Conservation (phyloP, 345 rosid species). For the Salix suchowensis region DNA sequence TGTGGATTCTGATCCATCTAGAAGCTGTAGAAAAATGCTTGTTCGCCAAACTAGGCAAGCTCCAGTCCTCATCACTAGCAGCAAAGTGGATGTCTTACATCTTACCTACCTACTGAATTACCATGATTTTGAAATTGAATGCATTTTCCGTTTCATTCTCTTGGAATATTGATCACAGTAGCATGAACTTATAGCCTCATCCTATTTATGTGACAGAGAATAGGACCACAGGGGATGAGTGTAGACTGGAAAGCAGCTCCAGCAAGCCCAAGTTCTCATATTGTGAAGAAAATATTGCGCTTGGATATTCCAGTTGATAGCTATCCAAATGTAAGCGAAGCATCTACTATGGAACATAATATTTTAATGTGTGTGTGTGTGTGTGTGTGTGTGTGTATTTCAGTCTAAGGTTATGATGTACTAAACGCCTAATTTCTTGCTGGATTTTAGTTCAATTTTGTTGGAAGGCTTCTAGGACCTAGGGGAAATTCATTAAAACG, state of each 20-base stretch:
- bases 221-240: slow-evolving; percentile 79
- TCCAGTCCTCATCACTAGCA: background rate
- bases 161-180: background rate
- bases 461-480: slow-evolving; percentile 91
- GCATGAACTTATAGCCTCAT: background rate
- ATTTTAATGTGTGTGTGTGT: background rate
- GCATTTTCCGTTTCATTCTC: background rate
- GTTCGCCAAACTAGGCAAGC: background rate
- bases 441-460: slow-evolving; percentile 76
- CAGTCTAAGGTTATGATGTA: background rate
- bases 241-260: slow-evolving; percentile 98
- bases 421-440: slow-evolving; percentile 6
- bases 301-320: slow-evolving; percentile 95
- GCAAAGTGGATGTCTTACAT: background rate
- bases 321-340: slow-evolving; percentile 58
- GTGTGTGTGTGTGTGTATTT: background rate
- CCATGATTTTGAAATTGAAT: background rate
- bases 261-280: slow-evolving; percentile 80
- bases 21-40: background rate
- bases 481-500: slow-evolving; percentile 95
- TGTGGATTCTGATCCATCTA: background rate
- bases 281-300: slow-evolving; percentile 83
- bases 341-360: background rate
- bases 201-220: slow-evolving; percentile 42
- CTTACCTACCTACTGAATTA: background rate